Evolutionary conservation across 2,329 filamentous ascomycete species (phyloP).

Genomic region (Fusarium falciforme): DNA sequence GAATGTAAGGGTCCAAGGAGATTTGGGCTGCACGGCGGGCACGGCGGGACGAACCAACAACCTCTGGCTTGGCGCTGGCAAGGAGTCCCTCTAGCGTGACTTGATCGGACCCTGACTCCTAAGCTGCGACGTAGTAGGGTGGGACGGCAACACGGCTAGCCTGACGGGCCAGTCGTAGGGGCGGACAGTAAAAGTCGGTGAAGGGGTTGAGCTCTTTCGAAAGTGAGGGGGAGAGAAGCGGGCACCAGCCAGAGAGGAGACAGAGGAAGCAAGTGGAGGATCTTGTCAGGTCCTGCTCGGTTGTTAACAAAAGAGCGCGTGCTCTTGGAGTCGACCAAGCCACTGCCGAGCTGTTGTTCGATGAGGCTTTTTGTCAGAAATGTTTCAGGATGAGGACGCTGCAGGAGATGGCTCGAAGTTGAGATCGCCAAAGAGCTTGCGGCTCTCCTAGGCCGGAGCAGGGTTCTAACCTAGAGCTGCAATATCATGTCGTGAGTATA

Average conservation of each 20-base stretch:
- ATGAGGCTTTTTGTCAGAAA: slow-evolving; percentile 26
- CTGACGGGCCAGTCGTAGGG: slow-evolving; percentile 40
- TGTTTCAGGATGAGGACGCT: slow-evolving; percentile 19
- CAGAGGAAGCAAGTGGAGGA: slow-evolving; percentile 31
- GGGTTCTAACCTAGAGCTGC: not conserved
- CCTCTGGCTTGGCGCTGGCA: slow-evolving; percentile 20
- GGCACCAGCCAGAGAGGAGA: slow-evolving; percentile 36
- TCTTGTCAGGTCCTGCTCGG: slow-evolving; percentile 20
- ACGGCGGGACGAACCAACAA: slow-evolving; percentile 34
- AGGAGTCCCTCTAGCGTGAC: slow-evolving; percentile 23
- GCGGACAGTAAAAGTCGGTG: slow-evolving; percentile 48
- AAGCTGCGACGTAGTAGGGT: slow-evolving; percentile 34
- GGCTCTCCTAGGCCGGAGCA: slow-evolving; percentile 7
- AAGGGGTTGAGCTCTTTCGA: slow-evolving; percentile 37
- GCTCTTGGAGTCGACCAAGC: slow-evolving; percentile 11
- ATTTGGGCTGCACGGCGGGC: slow-evolving; percentile 1
- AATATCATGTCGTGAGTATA: slow-evolving; percentile 3
- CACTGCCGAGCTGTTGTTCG: slow-evolving; percentile 6
- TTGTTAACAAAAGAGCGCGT: slow-evolving; percentile 14
- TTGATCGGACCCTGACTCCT: slow-evolving; percentile 44
- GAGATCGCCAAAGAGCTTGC: not conserved
- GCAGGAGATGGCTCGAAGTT: not conserved
- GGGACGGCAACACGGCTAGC: slow-evolving; percentile 39
- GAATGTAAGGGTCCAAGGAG: slow-evolving; percentile 13
- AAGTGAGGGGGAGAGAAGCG: slow-evolving; percentile 35